Percentiles rank a stretch among this genome's conserved stretches.
phyloP scores from a whole-genome alignment of 1,139 yeast species.

The Lodderomyces theae region DNA sequence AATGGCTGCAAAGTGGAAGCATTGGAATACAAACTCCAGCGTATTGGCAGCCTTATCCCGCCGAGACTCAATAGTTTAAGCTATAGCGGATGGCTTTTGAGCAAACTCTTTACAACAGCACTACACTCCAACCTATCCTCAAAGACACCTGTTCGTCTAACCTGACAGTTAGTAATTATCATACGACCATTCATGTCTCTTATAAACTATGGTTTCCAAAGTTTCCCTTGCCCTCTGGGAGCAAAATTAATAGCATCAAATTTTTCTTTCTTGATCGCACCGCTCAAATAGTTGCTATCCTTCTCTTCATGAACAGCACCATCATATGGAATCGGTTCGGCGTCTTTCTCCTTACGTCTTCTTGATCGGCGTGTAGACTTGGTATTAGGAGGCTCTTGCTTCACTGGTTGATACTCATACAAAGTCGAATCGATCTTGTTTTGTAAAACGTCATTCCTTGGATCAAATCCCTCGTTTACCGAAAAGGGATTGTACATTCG shows the following conservation, averaged over 20 bases:
- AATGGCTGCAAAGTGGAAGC: no score
- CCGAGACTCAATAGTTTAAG: no score
- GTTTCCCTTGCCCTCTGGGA: slow-evolving; percentile 51
- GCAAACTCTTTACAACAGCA: no score
- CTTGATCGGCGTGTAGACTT: slow-evolving; percentile 4
- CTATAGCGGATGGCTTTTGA: no score
- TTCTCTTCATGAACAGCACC: slow-evolving; percentile 20
- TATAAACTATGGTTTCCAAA: slow-evolving; percentile 43
- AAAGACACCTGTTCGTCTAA: no score
- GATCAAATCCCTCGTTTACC: slow-evolving; percentile 24
- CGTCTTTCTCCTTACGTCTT: slow-evolving; percentile 3
- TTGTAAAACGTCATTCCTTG: slow-evolving; percentile 30
- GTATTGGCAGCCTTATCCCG: no score
- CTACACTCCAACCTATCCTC: not conserved
- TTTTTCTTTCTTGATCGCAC: slow-evolving; percentile 38
- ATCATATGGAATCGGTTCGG: slow-evolving; percentile 11
- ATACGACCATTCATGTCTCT: no score
- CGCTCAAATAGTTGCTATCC: slow-evolving; percentile 15
- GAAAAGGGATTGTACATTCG: slow-evolving; percentile 28
- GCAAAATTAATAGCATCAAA: slow-evolving; percentile 50
- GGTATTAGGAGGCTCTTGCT: slow-evolving; percentile 9
- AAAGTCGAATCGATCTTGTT: slow-evolving; percentile 38
- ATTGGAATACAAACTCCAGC: no score
- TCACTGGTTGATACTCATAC: slow-evolving; percentile 22
- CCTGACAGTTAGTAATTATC: no score